A percentile compares a stretch with the other conserved stretches of the same genome.
Conservation (phyloP, 2,329 filamentous ascomycete genomes). For the Cladophialophora exuberans region DNA sequence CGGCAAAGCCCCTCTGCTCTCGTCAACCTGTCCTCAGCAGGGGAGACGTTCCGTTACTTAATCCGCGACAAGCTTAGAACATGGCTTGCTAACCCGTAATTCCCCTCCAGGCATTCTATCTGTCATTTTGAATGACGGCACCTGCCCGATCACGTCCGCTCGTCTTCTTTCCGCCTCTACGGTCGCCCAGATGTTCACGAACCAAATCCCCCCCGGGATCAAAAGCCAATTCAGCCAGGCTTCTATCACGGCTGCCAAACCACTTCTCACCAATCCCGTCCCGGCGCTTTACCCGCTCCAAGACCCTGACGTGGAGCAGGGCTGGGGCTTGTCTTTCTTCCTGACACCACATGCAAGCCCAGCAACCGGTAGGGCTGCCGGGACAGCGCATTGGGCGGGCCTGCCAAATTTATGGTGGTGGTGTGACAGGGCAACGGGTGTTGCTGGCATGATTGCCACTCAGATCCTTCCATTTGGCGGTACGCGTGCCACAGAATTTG, state of each 20-base stretch:
- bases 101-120: too few species aligned
- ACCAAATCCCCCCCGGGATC: conserved; percentile 52
- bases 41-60: too few species aligned
- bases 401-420: conserved; percentile 66
- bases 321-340: conserved; percentile 67
- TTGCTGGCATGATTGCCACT: conserved; percentile 32
- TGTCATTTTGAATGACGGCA: conserved; percentile 66
- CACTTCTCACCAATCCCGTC: conserved; percentile 52
- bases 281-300: conserved; percentile 59
- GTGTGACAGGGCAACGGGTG: conserved; percentile 58
- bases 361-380: conserved; percentile 55
- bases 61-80: too few species aligned
- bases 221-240: not conserved
- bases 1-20: too few species aligned
- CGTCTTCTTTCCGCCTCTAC: conserved; percentile 61
- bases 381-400: conserved; percentile 62
- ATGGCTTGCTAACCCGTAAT: too few species aligned
- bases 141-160: conserved; percentile 57
- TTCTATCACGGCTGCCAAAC: conserved; percentile 51
- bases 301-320: conserved; percentile 56
- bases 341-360: conserved; percentile 47
- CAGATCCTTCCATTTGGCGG: conserved; percentile 33
- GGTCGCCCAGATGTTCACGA: conserved; percentile 66
- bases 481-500: too few species aligned
- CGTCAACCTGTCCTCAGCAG: too few species aligned